Percentiles rank a stretch among this genome's conserved stretches.
These are phyloP conservation scores for Arachis hypogaea DNA, from an alignment of 306 rosid species.

Conservation along the genomic window DNA sequence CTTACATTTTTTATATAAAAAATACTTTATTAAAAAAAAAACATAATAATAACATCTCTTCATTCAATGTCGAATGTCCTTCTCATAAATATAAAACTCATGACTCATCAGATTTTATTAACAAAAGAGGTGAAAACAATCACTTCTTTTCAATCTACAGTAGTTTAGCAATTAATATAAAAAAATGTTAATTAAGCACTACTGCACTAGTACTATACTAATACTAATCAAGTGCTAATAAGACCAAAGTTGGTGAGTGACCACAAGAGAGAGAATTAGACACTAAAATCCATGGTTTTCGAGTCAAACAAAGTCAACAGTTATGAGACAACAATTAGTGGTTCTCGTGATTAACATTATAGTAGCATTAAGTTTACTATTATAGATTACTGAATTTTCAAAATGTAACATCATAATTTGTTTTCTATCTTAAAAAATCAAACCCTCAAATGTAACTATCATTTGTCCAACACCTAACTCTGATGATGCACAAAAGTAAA, in stretches of 20 bases:
- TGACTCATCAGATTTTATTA: no score
- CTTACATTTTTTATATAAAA: no score
- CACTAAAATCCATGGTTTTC: conserved; percentile 31
- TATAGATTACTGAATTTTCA: conserved; percentile 9
- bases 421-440: conserved; percentile 24
- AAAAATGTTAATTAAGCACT: not conserved
- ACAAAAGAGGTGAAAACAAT: no score
- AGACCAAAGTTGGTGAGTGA: conserved; percentile 30
- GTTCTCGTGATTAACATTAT: conserved; percentile 37
- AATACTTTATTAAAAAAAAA: no score
- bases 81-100: no score
- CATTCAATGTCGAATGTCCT: no score
- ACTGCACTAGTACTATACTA: no score
- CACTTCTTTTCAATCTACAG: no score
- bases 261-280: not conserved
- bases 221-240: not conserved
- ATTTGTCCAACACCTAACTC: conserved; percentile 30
- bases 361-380: conserved; percentile 18
- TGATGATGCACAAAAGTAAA: conserved; percentile 1
- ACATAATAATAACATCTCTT: no score
- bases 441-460: conserved; percentile 24
- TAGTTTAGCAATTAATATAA: no score
- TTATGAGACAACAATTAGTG: conserved; percentile 16
- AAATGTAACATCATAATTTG: conserved; percentile 29
- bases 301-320: conserved; percentile 45